Evolutionary conservation across 306 rosid species (phyloP), one percentile per base, ranked within the genome.

Genomic region (Nissolia schottii): DNA sequence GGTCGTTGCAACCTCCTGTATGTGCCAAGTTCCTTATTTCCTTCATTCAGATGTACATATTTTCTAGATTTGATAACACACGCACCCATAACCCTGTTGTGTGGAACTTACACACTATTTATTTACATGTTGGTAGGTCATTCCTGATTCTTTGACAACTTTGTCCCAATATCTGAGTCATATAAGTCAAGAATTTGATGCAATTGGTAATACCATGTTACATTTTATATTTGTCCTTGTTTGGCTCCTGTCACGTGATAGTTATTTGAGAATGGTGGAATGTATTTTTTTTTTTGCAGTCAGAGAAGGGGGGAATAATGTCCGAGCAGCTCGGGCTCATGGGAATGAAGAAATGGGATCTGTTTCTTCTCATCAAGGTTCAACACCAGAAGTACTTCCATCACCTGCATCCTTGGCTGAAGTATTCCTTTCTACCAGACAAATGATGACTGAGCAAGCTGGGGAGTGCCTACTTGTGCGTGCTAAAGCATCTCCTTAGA

Each of bases 101-200:
- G 50, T 27, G 9, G 66, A 64, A 54, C 37, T 35, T 58, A 7
- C 46, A 50, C 46, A 35, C 51, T 46, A 32, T 60, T 60, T 65
- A 56, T 54, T 64, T 49, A 58, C 81, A 46, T 57, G 67, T 71
- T 71, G 84, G 77, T 60, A 95, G 99, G 96, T 85, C 45, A 88
- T 95, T 88, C 97, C 92, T 54, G 97, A 85, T 81, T 95, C 99
- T 79, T 84, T 95, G 89, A 82, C 95, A 43, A 95, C 99, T 63
- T 80, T 95, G 81, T 82, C 90, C 72, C 96, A 84, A 67, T 85
- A 91, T 48, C 82, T 88, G 69, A 81, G 85, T 82, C 85, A 77
- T 76, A 77, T 89, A 79, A 80, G 86, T 78, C 74, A 64, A 53
- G 96, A 88, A 77, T 88, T 92, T 67, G 90, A 86, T 74, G 86